phyloP scores from a whole-genome alignment of 2,329 filamentous ascomycete genomes.

The Dryadomyces sulphureus region DNA sequence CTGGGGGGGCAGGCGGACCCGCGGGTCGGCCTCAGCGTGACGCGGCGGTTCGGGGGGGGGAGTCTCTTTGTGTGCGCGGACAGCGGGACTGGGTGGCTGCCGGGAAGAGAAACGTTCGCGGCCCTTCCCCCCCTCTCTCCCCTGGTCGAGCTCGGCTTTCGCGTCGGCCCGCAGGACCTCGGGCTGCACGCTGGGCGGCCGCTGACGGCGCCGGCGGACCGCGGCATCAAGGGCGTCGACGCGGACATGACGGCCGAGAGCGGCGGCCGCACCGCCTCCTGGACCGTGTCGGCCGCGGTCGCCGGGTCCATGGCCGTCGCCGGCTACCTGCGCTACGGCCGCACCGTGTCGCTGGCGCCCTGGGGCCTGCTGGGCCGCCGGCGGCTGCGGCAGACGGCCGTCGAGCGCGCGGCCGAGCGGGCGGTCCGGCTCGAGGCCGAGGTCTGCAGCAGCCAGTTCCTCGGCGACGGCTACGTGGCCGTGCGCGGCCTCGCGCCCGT shows the following conservation, averaged over 20 bases:
- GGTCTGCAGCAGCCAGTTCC: constrained; percentile 21
- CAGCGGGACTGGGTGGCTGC: constrained; percentile 22
- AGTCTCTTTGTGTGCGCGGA: constrained; percentile 24
- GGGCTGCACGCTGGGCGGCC: constrained; percentile 17
- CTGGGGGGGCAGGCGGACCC: background rate
- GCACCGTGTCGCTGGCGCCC: constrained; percentile 18
- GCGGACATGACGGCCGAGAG: constrained; percentile 14
- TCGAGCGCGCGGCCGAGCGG: background rate
- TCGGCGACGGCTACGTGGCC: constrained; percentile 22
- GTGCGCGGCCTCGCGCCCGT: constrained; percentile 25
- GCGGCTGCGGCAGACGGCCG: background rate
- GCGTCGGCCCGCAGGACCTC: constrained; percentile 16
- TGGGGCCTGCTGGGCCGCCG: constrained; percentile 3
- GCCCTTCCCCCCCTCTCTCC: constrained; percentile 17
- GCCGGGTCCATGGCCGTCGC: constrained; percentile 16
- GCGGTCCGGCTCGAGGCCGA: constrained; percentile 26
- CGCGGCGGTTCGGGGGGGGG: constrained; percentile 14
- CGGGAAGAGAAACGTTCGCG: too few relatives aligned
- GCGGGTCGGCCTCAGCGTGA: constrained; percentile 13
- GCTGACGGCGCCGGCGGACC: constrained; percentile 17
- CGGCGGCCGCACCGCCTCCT: constrained; percentile 13
- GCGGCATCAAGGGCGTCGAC: constrained; percentile 24
- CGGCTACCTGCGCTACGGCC: constrained; percentile 22
- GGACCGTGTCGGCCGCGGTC: constrained; percentile 24
- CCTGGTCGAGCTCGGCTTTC: constrained; percentile 27